phyloP scores from a whole-genome alignment of 495 filamentous ascomycete genomes.

The Penicillium robsamsonii region DNA sequence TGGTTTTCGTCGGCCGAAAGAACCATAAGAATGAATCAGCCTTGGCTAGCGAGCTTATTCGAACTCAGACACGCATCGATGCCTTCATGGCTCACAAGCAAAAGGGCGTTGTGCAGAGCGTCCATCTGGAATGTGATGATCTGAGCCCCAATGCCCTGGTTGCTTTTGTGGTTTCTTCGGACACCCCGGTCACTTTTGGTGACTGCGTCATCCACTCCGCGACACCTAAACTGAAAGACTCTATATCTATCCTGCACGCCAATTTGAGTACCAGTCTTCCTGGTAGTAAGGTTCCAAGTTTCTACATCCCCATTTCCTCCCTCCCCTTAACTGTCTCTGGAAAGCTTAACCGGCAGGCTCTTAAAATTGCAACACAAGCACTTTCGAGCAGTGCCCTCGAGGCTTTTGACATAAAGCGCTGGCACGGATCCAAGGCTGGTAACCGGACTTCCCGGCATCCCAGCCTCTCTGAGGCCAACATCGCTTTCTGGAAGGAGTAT shows the following conservation, averaged over 20 bases:
- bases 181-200: neutral
- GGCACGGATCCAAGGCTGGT: constrained; percentile 12
- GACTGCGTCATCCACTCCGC: constrained; percentile 17
- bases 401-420: constrained; percentile 20
- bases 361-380: constrained; percentile 18
- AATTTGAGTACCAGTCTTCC: constrained; percentile 31
- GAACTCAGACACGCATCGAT: constrained; percentile 43
- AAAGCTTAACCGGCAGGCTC: constrained; percentile 43
- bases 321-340: constrained; percentile 54
- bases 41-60: constrained; percentile 45
- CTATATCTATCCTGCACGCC: constrained; percentile 20
- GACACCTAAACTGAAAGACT: constrained; percentile 18
- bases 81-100: constrained; percentile 14
- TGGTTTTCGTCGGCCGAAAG: constrained; percentile 47
- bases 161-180: constrained; percentile 29
- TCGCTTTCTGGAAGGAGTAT: constrained; percentile 52
- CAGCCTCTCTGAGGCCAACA: constrained; percentile 23
- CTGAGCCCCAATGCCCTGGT: constrained; percentile 18
- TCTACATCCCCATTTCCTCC: constrained; percentile 54
- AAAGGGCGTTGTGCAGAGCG: constrained; percentile 26
- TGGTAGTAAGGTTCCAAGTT: constrained; percentile 56
- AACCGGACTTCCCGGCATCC: constrained; percentile 10
- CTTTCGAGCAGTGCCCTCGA: constrained; percentile 16
- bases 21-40: constrained; percentile 46
- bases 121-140: constrained; percentile 17